Evolutionary conservation across 1,284 basidiomycete genomes (phyloP).

Genomic region (Trichosporon coremiiforme): DNA sequence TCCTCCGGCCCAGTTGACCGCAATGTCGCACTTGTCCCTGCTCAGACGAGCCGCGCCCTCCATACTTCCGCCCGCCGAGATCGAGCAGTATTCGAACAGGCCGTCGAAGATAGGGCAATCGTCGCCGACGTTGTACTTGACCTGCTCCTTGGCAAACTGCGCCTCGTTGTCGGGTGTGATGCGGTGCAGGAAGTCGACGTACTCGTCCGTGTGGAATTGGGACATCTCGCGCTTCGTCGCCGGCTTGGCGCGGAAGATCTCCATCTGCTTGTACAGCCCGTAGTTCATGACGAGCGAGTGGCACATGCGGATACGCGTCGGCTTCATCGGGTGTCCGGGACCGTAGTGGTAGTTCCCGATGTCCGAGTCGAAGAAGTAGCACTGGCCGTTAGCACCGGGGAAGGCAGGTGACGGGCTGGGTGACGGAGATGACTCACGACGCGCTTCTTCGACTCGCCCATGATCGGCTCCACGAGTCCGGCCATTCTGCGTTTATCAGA

Average conservation of each 20-base stretch:
- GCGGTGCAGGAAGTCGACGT: slow-evolving; percentile 82
- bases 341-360: slow-evolving; percentile 99
- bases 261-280: slow-evolving; percentile 95
- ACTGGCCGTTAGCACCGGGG: slow-evolving; percentile 61
- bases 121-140: slow-evolving; percentile 90
- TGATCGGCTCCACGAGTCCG: slow-evolving; percentile 65
- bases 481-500: slow-evolving; percentile 22
- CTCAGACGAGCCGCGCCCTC: slow-evolving; percentile 96
- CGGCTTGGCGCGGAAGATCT: slow-evolving; percentile 96
- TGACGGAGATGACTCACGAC: slow-evolving; percentile 68
- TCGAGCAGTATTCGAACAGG: slow-evolving; percentile 96
- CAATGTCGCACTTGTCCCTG: slow-evolving; percentile 97
- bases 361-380: slow-evolving; percentile 98
- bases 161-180: slow-evolving; percentile 85
- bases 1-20: slow-evolving; percentile 98
- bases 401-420: background rate
- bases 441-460: slow-evolving; percentile 79
- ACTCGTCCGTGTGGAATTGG: slow-evolving; percentile 92
- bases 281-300: slow-evolving; percentile 99
- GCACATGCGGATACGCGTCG: slow-evolving; percentile 97
- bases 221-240: slow-evolving; percentile 98
- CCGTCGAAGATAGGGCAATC: slow-evolving; percentile 99
- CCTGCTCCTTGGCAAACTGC: slow-evolving; percentile 88
- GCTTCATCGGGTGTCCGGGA: slow-evolving; percentile 79
- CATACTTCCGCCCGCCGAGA: slow-evolving; percentile 98